Conservation (phyloP, 148 eudicot species). For the Cornus controversa region DNA sequence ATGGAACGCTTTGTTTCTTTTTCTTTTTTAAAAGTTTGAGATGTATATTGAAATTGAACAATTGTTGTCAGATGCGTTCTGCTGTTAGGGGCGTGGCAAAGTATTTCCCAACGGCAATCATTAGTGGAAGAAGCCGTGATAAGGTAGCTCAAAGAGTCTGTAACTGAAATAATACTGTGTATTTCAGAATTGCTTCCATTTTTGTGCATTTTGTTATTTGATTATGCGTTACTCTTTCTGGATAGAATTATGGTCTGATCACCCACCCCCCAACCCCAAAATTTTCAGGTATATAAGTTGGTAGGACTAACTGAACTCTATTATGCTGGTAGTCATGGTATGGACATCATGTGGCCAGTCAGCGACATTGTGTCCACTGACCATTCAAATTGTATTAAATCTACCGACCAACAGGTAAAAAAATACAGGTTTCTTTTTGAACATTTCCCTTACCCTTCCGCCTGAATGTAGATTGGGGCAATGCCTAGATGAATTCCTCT, state of each 20-base stretch:
- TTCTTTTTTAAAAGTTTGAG: not conserved
- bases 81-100: constrained; percentile 63
- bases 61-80: constrained; percentile 53
- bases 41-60: constrained; percentile 3
- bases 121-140: constrained; percentile 86
- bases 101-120: constrained; percentile 74
- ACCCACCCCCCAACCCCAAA: not conserved
- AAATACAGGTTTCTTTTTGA: not conserved
- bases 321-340: constrained; percentile 97
- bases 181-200: not conserved
- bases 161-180: not conserved
- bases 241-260: not conserved
- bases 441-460: not conserved
- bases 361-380: constrained; percentile 23
- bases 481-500: not conserved
- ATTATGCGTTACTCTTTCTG: not conserved
- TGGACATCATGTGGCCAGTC: constrained; percentile 79
- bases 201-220: not conserved
- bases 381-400: constrained; percentile 30
- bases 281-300: constrained; percentile 61
- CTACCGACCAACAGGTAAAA: constrained; percentile 56
- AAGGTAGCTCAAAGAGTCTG: constrained; percentile 33
- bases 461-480: no score
- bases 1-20: not conserved
- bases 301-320: constrained; percentile 74